A percentile compares a stretch with the other conserved stretches of the same genome.
Evolutionary conservation across 1,284 basidiomycete species (phyloP).

Genomic region (Clitocybe nebularis): DNA sequence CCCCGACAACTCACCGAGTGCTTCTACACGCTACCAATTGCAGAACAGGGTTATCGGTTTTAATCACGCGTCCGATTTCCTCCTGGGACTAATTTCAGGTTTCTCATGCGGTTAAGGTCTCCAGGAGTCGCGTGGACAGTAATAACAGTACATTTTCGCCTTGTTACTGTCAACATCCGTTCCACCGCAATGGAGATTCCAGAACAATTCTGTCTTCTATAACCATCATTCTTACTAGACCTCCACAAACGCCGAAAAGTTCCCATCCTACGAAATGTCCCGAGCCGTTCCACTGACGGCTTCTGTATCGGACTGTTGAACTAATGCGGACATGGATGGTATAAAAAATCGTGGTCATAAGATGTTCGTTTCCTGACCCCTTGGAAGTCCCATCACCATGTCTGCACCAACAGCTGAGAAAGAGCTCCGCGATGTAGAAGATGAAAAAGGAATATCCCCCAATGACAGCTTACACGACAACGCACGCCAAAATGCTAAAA

Average conservation of each 20-base stretch:
- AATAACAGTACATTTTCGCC: too few species aligned
- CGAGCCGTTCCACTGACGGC: background rate
- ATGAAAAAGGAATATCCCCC: constrained; percentile 3
- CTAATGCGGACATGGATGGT: background rate
- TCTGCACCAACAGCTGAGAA: background rate
- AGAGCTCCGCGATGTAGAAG: constrained; percentile 2
- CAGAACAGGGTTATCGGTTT: too few species aligned
- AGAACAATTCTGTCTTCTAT: background rate
- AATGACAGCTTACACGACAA: constrained; percentile 2
- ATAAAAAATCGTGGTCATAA: background rate
- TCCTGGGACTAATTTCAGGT: too few species aligned
- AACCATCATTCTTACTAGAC: too few species aligned
- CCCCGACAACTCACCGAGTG: too few species aligned
- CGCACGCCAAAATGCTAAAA: constrained; percentile 18
- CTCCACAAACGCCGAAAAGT: constrained; percentile 1
- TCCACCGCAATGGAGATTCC: background rate
- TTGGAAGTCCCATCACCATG: background rate
- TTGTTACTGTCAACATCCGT: too few species aligned
- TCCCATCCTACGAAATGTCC: background rate
- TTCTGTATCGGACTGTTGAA: background rate
- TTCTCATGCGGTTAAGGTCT: too few species aligned
- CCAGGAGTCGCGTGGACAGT: too few species aligned
- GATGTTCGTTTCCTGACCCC: background rate
- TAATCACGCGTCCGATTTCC: too few species aligned
- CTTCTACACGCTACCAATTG: too few species aligned